These are phyloP conservation scores for Solanum piurae DNA, from an alignment of 257 asterid genomes.

Conservation along the genomic window DNA sequence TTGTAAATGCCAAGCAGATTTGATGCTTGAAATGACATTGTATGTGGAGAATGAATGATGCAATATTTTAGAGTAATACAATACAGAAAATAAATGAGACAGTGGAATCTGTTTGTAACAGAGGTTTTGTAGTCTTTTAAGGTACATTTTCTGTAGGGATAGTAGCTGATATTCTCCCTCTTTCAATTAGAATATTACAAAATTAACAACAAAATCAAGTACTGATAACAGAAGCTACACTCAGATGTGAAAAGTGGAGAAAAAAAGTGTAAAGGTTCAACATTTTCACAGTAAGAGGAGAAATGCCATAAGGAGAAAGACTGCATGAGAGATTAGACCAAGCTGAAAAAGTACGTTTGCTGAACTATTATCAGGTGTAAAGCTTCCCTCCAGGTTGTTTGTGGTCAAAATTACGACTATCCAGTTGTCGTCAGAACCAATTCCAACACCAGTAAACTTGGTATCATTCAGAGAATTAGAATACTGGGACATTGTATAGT, in stretches of 20 bases:
- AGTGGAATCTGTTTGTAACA: background rate
- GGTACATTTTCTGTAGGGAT: background rate
- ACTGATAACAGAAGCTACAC: background rate
- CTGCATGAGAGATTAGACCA: constrained; percentile 5
- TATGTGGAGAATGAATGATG: background rate
- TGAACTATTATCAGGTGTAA: constrained; percentile 20
- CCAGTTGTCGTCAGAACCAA: constrained; percentile 62
- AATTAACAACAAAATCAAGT: background rate
- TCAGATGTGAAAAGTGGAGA: background rate
- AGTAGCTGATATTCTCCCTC: background rate
- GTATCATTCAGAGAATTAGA: constrained; percentile 44
- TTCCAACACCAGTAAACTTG: constrained; percentile 57
- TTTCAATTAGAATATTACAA: background rate
- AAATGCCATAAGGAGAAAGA: constrained; percentile 14
- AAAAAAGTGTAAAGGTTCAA: background rate
- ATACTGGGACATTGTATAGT: constrained; percentile 61
- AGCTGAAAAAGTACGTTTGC: constrained; percentile 22
- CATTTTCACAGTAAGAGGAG: constrained; percentile 20
- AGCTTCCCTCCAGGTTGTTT: constrained; percentile 56
- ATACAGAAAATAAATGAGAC: background rate
- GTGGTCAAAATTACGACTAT: constrained; percentile 71
- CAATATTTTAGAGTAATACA: background rate
- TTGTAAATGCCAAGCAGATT: background rate
- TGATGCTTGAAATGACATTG: background rate
- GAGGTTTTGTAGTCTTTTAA: background rate